A percentile compares a stretch with the other conserved stretches of the same genome.
Evolutionary conservation across 2,329 filamentous ascomycete genomes (phyloP).

Genomic region (Sclerotinia sclerotiorum): DNA sequence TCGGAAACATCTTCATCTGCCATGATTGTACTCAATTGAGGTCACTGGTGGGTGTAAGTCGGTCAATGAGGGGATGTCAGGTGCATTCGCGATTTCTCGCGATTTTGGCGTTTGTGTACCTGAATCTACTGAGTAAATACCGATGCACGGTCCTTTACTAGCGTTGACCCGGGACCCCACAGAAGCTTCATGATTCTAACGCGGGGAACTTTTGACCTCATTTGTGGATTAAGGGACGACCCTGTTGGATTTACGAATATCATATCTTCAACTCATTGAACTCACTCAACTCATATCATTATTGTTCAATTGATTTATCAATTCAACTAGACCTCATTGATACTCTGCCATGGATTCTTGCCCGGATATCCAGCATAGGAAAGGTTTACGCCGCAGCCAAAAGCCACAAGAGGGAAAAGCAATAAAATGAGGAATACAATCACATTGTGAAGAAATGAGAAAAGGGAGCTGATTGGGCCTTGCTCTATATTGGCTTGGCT

Average conservation of each 20-base stretch:
- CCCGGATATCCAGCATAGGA: not conserved
- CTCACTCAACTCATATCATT: no score
- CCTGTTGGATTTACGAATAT: no score
- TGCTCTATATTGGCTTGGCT: not conserved
- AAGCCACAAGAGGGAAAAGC: slow-evolving; percentile 4
- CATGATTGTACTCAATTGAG: not conserved
- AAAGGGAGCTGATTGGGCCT: not conserved
- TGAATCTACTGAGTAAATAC: not conserved
- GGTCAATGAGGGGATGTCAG: not conserved
- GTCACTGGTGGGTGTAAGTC: not conserved
- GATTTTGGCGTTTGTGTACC: slow-evolving; percentile 11
- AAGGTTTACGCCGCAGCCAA: not conserved
- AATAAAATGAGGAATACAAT: not conserved
- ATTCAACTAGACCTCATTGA: not conserved
- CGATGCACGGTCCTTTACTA: not conserved
- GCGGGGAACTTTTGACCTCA: slow-evolving; percentile 1
- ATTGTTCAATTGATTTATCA: not conserved
- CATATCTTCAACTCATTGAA: no score
- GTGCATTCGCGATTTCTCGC: slow-evolving; percentile 17
- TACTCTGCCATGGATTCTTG: not conserved
- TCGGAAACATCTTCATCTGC: slow-evolving; percentile 10
- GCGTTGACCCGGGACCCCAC: not conserved
- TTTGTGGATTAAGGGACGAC: no score
- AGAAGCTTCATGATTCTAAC: not conserved
- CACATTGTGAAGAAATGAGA: not conserved